Evolutionary conservation across 1,139 yeast species (phyloP), one percentile per base, ranked within the genome.

Genomic region (Yamadazyma dushanensis): DNA sequence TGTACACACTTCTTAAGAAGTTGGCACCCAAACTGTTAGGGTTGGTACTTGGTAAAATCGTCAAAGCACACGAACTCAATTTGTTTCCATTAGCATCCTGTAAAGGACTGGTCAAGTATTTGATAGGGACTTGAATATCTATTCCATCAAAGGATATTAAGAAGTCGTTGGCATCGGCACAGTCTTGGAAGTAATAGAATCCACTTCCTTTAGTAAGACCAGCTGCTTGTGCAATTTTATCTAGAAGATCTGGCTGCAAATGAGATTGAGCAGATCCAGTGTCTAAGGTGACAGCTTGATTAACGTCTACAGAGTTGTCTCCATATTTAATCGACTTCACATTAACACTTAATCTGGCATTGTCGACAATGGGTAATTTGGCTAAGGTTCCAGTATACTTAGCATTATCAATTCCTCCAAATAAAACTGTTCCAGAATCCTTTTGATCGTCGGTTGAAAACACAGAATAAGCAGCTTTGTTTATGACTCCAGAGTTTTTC

Each of bases 1-100:
- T 74, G 54, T 88, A 88, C 10, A 84, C 89, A 35, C 77, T 68
- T 43, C 87, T 72, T 51, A 89, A 63, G 60, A 87, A 79, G 18
- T 80, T 73, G 57, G 85, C 95, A 34, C 96, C 96, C 13, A 87
- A 54, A 35, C 63, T 53, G 43, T 47, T 57, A 10, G 24, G 11
- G 8, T 26, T 16, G 17, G 19, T 16, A 16, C 16, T 18, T 11
- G 31, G 31, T 8, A 19, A n/a, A 19, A 28, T 28, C 4, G 14
- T 18, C n/a, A 40, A 29, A 13, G 31, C 28, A 35, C 43, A 38
- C 26, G 35, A 39, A 14, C 31, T 26, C 17, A 35, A 19, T 9
- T 30, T 23, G 15, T 37, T 58, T 46, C 39, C 38, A 19, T 25
- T n/a, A 13, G 23, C 8, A 17, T 33, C 29, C 3, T 8, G 14